Base-by-base conservation (phyloP, 2,329 filamentous ascomycete species). In the Fusarium burgessii region DNA sequence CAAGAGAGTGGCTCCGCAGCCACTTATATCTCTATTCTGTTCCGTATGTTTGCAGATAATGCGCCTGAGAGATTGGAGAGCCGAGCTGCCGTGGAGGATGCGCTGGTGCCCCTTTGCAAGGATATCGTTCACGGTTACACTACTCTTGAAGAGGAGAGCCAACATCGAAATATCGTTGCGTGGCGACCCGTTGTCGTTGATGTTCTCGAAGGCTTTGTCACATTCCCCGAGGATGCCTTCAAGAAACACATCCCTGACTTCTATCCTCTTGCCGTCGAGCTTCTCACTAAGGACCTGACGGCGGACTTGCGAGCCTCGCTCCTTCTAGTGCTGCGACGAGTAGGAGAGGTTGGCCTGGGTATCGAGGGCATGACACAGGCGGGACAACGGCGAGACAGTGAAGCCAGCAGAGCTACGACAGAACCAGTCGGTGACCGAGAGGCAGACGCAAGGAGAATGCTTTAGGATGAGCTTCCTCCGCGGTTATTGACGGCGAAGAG, bases 111-210 rank as follows among this genome's bases (percentile, higher is more conserved):
- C 62, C 88, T 99, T 7, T 99, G 96, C 84, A 93, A 92, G 77
- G 96, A 99, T 80, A 97, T 99, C 70, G 92, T 99, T 67, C 88
- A 90, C 40, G 92, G 91, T 17, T 99, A 97, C 80, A 90, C 94
- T 14, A 86, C 87, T 7, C 90, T 99, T 6, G 96, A 98, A 78
- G 95, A 98, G 80, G 97, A 99, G 78, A 97, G 93, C 32, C 96
- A 99, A 81, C 95, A 98, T 79, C 89, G 96, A 60, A 99, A 99
- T 81, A 97, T 99, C 59, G 89, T 97, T 29, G 97, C 97, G 1
- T 99, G 96, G 96, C 88, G 96, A 20, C 96, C 96, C 0, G 96
- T 99, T 1, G 96, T 99, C 3, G 94, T 99, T 20, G 96, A 97
- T 78, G 96, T 99, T 12, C 86, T 99, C 13, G 95, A 99, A 77